Base-by-base conservation (phyloP, 225 moss, liverwort and hornwort species). In the Straminergon stramineum region DNA sequence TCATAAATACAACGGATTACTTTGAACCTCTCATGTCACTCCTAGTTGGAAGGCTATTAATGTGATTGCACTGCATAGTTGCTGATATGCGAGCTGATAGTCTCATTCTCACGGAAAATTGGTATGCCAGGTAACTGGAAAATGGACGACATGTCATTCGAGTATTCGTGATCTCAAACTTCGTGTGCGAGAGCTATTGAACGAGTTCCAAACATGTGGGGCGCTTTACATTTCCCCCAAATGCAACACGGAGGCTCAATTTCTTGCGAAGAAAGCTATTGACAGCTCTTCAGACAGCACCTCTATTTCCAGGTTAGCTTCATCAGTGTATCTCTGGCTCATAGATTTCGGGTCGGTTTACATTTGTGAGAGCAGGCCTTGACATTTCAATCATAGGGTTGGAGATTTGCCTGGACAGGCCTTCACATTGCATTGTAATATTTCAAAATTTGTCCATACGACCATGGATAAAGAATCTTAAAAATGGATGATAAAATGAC, bases 261-360 rank as follows among this genome's bases (percentile, higher is more conserved):
- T 55, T 76, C 91, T 94, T 84, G 94, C 94, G 31, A 83, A 90
- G 79, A 92, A 90, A 91, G 94, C 93, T 35, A 91, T 94, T 57
- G 89, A 93, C 55, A 86, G 90, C 81, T 92, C 94, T 52, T 63
- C 84, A 60, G 94, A 94, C 86, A 87, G 88, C 84, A 87, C 85
- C 13, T 85, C n/a, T 60, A 17, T 88, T 67, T 75, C 91, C 41
- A 89, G 91, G 93, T 92, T 91, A 86, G 85, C 43, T 81, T 79
- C 66, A 48, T 67, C 53, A 53, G 45, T 90, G 63, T 56, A 19
- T 80, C 48, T 34, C 61, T 75, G 78, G 22, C 62, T 73, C 67
- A 45, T 39, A 75, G 60, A 34, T 88, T 80, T 60, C 67, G 45
- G 39, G 16, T 60, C 41, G 60, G 18, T 62, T 76, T 63, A 39